Evolutionary conservation across 148 eudicot species (phyloP), one percentile per base, ranked within the genome.

Genomic region (Camellia sinensis): DNA sequence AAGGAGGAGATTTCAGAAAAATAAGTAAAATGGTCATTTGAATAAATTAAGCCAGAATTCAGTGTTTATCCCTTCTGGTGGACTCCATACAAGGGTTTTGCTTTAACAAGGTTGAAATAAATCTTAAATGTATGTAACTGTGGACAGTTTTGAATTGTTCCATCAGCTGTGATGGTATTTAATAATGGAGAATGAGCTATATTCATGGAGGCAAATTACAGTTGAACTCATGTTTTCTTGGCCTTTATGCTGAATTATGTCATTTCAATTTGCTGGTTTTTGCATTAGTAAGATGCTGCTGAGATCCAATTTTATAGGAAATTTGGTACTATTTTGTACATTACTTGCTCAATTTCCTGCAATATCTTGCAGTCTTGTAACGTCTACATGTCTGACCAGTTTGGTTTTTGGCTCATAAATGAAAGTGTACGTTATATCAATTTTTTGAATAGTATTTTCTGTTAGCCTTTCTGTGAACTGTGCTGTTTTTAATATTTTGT

Each of bases 281-380:
- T 21, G 37, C 14, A 46, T 70, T 70, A 7, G 29, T 70, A 46
- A 70, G 29, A 45, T 75, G 78, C n/a, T 75, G 64, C 66, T 43
- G 37, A 60, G 65, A 59, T 75, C 64, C 37, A 41, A 21, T 56
- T 56, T 7, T 15, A 17, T 41, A 15, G 72, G 3, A 60, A 50
- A 57, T n/a, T 57, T 40, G 48, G 12, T 40, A 15, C 59, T 59
- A 17, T 73, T 54, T 22, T 73, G 63, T 29, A 29, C 10, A 1
- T 48, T 43, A 40, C 50, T n/a, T 7, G 21, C 37, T 75, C 22
- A 43, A 75, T 57, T 41, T 75, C 63, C 29, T 57, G 77, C 57
- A 74, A 56, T 40, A 57, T 11, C 67, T 43, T 67, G 71, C 71
- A 41, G 71, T 44, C 19, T 37, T 67, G n/a, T 15, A 4, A 43